phyloP scores from a whole-genome alignment of 768 basidiomycete species.

The Trametes villosa region DNA sequence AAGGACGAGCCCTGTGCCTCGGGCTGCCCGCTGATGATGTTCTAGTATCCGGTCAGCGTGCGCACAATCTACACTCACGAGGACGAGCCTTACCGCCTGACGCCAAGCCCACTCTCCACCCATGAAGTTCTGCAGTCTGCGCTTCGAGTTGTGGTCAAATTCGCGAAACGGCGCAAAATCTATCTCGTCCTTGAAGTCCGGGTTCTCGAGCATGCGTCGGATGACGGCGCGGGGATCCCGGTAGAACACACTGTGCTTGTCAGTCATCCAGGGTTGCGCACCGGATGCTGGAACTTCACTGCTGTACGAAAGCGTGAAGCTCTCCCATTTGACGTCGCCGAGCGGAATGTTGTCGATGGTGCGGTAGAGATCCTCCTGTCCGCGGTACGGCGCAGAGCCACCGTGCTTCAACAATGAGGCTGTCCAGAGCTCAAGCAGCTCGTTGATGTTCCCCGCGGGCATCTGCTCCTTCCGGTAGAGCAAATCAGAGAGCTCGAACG shows the following conservation, averaged over 20 bases:
- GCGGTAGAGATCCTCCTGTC: slow-evolving; percentile 36
- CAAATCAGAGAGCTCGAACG: too few species aligned
- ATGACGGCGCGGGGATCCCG: slow-evolving; percentile 24
- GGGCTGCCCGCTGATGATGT: too few species aligned
- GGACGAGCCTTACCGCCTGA: slow-evolving; percentile 31
- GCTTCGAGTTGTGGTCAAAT: too few species aligned
- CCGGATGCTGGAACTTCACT: too few species aligned
- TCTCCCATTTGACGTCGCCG: slow-evolving; percentile 41
- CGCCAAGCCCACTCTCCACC: slow-evolving; percentile 36
- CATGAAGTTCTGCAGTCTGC: slow-evolving; percentile 30
- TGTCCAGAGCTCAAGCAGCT: slow-evolving; percentile 31
- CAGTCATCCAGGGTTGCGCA: too few species aligned
- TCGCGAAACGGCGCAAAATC: too few species aligned
- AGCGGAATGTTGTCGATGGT: slow-evolving; percentile 40
- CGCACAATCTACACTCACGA: too few species aligned
- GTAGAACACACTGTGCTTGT: too few species aligned
- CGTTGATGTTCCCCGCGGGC: slow-evolving; percentile 19
- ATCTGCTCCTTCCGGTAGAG: slow-evolving; percentile 17
- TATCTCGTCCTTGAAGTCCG: slow-evolving; percentile 29
- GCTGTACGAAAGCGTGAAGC: slow-evolving; percentile 34
- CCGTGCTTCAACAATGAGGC: slow-evolving; percentile 12
- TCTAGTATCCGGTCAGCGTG: too few species aligned
- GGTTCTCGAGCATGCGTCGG: slow-evolving; percentile 27
- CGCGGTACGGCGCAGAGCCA: slow-evolving; percentile 29
- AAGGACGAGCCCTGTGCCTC: slow-evolving; percentile 13